Evolutionary conservation across 2,329 filamentous ascomycete genomes (phyloP).

Genomic region (Fusarium temperatum): DNA sequence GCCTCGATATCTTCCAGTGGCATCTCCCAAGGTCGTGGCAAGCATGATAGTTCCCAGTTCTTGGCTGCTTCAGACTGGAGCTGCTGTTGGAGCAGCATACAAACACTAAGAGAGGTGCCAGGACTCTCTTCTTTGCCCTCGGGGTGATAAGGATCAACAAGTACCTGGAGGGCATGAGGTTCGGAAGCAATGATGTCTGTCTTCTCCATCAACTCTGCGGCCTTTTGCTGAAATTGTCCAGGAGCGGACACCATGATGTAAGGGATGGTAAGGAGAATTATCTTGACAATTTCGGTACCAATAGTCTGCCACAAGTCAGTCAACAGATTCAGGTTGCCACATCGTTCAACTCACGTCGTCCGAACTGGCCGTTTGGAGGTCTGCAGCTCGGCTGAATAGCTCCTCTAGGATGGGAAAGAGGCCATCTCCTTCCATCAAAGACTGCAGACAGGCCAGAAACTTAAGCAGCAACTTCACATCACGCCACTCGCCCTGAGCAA

Average conservation of each 20-base stretch:
- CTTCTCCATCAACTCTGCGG: slow-evolving; percentile 84
- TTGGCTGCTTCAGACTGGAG: slow-evolving; percentile 78
- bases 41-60: slow-evolving; percentile 77
- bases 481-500: slow-evolving; percentile 83
- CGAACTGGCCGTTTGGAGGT: slow-evolving; percentile 90
- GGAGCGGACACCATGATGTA: slow-evolving; percentile 84
- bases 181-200: slow-evolving; percentile 94
- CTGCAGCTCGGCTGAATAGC: slow-evolving; percentile 90
- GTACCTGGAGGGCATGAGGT: slow-evolving; percentile 81
- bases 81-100: slow-evolving; percentile 86
- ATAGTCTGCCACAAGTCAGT: slow-evolving; percentile 59
- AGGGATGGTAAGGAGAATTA: slow-evolving; percentile 92
- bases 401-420: slow-evolving; percentile 87
- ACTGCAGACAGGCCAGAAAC: slow-evolving; percentile 87
- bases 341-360: slow-evolving; percentile 76
- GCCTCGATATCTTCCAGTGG: slow-evolving; percentile 67
- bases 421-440: slow-evolving; percentile 82
- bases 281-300: slow-evolving; percentile 90
- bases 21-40: slow-evolving; percentile 75
- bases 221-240: slow-evolving; percentile 75
- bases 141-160: slow-evolving; percentile 85
- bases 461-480: slow-evolving; percentile 90
- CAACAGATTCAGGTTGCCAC: neutral
- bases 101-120: slow-evolving; percentile 72
- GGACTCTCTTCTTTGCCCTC: slow-evolving; percentile 70